Base-by-base conservation (phyloP, 1,139 yeast genomes). In the Geotrichum histeridarum region DNA sequence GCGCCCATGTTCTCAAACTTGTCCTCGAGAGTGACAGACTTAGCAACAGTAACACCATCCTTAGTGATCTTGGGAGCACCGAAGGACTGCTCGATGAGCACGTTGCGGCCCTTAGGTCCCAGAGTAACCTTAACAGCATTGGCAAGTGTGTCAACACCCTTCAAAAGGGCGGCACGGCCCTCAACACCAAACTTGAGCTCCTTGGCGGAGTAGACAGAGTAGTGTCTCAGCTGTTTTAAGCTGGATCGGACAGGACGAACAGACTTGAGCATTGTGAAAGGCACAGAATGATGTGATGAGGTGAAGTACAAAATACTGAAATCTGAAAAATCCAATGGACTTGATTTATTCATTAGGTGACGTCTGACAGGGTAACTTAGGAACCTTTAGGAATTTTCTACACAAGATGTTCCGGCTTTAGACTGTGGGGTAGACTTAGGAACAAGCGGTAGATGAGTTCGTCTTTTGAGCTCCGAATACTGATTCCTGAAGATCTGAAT, bases 11-110 rank as follows among this genome's bases (percentile, higher is more conserved):
- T 95, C 77, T 93, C 98, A 69, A 91, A 93, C 76, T 89, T 90
- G 77, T 91, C 95, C 73, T 90, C 79, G 67, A 93, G 78, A 53
- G 84, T 82, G 69, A 93, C 85, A 58, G 96, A 83, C 70, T 81
- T 83, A 63, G 99, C 99, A 60, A 93, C 99, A 48, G 99, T 93
- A 57, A 93, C 99, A 83, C 99, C 99, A 73, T 93, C 99, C 78
- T 93, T 93, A 76, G 99, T 93, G 79, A 93, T 93, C 80, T 93
- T 93, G 70, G 99, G 99, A 51, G 96, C 81, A 59, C 99, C 99
- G 63, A 89, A 93, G 61, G 89, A 88, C 76, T 93, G 99, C 76
- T 93, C 99, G 68, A 93, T 93, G 68, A 93, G 82, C 50, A 93
- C 99, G 69, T 93, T 93, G 76, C 99, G 86, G 70, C 99, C 99